Evolutionary conservation across 2,329 filamentous ascomycete species (phyloP).

Genomic region (Xylariales sp.): DNA sequence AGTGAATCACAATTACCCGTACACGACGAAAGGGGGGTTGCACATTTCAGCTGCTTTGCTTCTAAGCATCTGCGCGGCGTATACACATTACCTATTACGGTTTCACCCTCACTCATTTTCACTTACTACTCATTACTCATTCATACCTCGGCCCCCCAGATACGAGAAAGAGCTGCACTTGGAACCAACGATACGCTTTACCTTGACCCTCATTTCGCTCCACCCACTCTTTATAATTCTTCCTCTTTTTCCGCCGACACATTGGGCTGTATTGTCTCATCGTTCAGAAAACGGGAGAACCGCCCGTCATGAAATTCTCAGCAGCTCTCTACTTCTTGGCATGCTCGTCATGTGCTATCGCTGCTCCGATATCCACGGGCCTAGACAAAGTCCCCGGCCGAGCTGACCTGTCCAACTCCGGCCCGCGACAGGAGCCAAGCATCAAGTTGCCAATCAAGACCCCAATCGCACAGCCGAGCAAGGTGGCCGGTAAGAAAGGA

Average conservation of each 20-base stretch:
- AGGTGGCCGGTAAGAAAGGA: constrained; percentile 20
- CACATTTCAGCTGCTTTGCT: constrained; percentile 10
- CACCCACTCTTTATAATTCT: not conserved
- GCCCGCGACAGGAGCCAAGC: constrained; percentile 24
- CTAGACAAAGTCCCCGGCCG: constrained; percentile 19
- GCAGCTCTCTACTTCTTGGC: constrained; percentile 31
- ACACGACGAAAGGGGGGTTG: not conserved
- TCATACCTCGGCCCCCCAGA: not conserved
- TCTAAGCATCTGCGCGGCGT: constrained; percentile 3
- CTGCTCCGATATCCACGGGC: constrained; percentile 27
- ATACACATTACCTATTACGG: not conserved
- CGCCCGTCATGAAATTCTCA: constrained; percentile 37
- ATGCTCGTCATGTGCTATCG: constrained; percentile 33
- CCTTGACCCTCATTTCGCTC: not conserved
- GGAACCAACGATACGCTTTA: no score
- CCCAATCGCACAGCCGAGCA: constrained; percentile 7
- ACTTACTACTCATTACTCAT: not conserved
- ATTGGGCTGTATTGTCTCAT: constrained; percentile 1
- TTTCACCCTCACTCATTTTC: constrained; percentile 1
- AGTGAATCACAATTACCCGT: not conserved
- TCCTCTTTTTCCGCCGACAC: not conserved
- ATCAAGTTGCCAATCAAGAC: constrained; percentile 18
- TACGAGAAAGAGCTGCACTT: not conserved
- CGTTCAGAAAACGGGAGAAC: not conserved
- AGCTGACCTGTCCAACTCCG: constrained; percentile 17